Evolutionary conservation across 1,284 basidiomycete genomes (phyloP).

Genomic region (Neotropicomus parvogracilis): DNA sequence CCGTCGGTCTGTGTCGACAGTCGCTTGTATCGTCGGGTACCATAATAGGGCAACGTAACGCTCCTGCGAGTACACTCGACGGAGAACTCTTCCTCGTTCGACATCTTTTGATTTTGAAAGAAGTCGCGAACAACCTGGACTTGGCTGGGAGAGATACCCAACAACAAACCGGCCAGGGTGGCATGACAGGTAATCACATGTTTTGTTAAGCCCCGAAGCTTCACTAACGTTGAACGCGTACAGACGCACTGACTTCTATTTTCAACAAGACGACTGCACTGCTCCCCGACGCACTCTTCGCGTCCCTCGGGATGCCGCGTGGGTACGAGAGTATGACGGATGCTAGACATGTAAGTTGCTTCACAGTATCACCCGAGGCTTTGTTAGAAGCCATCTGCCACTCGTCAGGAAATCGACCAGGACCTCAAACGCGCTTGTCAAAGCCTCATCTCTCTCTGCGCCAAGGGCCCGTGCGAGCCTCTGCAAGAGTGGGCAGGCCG

Average conservation of each 20-base stretch:
- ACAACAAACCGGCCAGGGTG: slow-evolving; percentile 39
- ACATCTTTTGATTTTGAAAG: slow-evolving; percentile 88
- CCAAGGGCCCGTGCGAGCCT: slow-evolving; percentile 48
- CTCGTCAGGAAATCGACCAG: slow-evolving; percentile 71
- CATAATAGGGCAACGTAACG: slow-evolving; percentile 51
- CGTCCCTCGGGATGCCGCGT: slow-evolving; percentile 59
- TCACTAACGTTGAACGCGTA: slow-evolving; percentile 8
- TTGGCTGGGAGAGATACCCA: slow-evolving; percentile 46
- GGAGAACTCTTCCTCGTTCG: slow-evolving; percentile 81
- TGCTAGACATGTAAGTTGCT: slow-evolving; percentile 56
- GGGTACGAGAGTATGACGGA: slow-evolving; percentile 55
- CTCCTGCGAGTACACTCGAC: slow-evolving; percentile 53
- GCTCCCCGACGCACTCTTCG: slow-evolving; percentile 65
- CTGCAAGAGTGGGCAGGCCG: slow-evolving; percentile 59
- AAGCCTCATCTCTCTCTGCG: slow-evolving; percentile 68
- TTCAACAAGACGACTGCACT: slow-evolving; percentile 70
- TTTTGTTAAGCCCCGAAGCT: not conserved
- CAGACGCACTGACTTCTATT: slow-evolving; percentile 73
- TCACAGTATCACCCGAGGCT: not conserved
- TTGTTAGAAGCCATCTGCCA: not conserved
- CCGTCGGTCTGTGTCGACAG: slow-evolving; percentile 74
- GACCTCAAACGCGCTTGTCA: slow-evolving; percentile 82
- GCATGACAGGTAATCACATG: slow-evolving; percentile 48
- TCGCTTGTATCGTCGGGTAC: slow-evolving; percentile 73
- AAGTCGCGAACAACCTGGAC: slow-evolving; percentile 77